Conservation (phyloP, 768 basidiomycete genomes). For the Auricularia heimuer region DNA sequence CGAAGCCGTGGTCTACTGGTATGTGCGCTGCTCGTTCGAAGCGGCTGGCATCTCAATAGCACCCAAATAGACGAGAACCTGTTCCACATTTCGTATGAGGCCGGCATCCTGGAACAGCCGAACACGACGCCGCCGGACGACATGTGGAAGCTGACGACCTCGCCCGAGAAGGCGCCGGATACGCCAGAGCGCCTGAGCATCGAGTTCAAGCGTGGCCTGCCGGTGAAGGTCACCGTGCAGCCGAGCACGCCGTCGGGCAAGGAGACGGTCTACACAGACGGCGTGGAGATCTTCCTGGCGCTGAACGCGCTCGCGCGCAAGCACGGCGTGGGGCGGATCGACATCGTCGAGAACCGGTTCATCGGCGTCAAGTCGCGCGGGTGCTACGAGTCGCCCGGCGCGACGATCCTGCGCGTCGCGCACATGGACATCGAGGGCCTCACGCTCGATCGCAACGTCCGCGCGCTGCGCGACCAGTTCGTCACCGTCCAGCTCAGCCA, state of each 20-base stretch:
- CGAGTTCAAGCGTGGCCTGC: slow-evolving; percentile 81
- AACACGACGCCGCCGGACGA: slow-evolving; percentile 86
- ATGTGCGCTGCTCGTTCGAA: slow-evolving; percentile 6
- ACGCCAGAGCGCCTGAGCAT: slow-evolving; percentile 72
- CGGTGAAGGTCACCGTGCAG: slow-evolving; percentile 61
- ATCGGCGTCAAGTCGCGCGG: slow-evolving; percentile 98
- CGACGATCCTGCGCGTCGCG: slow-evolving; percentile 89
- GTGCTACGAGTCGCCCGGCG: slow-evolving; percentile 98
- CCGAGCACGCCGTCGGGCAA: slow-evolving; percentile 25
- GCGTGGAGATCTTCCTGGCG: slow-evolving; percentile 85
- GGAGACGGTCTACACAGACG: slow-evolving; percentile 65
- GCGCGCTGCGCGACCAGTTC: slow-evolving; percentile 90
- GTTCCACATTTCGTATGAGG: slow-evolving; percentile 99
- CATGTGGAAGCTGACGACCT: slow-evolving; percentile 97
- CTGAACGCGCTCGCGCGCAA: slow-evolving; percentile 89
- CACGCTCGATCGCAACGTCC: slow-evolving; percentile 95
- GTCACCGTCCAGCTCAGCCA: slow-evolving; percentile 81
- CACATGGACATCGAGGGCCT: slow-evolving; percentile 97
- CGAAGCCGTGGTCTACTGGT: slow-evolving; percentile 96
- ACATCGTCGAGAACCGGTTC: slow-evolving; percentile 99
- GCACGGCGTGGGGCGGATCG: slow-evolving; percentile 94
- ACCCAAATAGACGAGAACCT: slow-evolving; percentile 73
- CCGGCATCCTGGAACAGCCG: slow-evolving; percentile 96
- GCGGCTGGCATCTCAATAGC: background rate
- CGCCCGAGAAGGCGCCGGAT: slow-evolving; percentile 72